Evolutionary conservation across 2,329 filamentous ascomycete genomes (phyloP).

Genomic region (Verruconis gallopava): DNA sequence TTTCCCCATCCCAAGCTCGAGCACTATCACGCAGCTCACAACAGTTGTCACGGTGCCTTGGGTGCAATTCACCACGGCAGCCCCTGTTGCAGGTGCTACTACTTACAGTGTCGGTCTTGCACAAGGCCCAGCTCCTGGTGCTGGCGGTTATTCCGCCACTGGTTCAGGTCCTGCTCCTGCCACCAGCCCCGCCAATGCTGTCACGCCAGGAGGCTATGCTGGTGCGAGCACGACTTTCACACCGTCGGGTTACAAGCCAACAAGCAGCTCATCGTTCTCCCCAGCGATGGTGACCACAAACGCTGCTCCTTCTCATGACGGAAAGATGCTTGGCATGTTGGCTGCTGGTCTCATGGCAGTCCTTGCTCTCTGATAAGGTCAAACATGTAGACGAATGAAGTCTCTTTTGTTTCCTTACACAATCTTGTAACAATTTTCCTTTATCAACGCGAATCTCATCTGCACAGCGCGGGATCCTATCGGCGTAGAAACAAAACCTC

Average conservation of each 20-base stretch:
- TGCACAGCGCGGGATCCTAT: too few relatives aligned
- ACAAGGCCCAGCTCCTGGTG: conserved; percentile 10
- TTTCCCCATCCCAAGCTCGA: conserved; percentile 18
- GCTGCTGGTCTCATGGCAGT: conserved; percentile 1
- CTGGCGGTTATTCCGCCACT: conserved; percentile 9
- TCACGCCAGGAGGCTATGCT: background rate
- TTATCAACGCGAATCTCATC: too few relatives aligned
- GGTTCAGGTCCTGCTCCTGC: conserved; percentile 11
- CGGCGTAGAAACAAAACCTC: too few relatives aligned
- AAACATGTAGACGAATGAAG: too few relatives aligned
- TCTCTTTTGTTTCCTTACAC: too few relatives aligned
- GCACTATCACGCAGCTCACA: conserved; percentile 17
- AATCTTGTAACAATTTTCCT: too few relatives aligned
- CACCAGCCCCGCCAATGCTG: background rate
- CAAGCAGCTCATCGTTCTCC: background rate
- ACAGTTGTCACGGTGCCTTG: conserved; percentile 26
- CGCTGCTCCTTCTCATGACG: background rate
- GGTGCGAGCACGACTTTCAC: background rate
- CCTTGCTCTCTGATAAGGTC: background rate
- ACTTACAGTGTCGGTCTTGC: conserved; percentile 15
- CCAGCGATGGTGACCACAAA: background rate
- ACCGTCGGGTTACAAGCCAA: background rate
- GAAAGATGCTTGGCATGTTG: background rate
- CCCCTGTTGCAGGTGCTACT: conserved; percentile 14
- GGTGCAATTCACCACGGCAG: conserved; percentile 20